Conservation (phyloP, 2,329 filamentous ascomycete species). For the Rutstroemia sp. region DNA sequence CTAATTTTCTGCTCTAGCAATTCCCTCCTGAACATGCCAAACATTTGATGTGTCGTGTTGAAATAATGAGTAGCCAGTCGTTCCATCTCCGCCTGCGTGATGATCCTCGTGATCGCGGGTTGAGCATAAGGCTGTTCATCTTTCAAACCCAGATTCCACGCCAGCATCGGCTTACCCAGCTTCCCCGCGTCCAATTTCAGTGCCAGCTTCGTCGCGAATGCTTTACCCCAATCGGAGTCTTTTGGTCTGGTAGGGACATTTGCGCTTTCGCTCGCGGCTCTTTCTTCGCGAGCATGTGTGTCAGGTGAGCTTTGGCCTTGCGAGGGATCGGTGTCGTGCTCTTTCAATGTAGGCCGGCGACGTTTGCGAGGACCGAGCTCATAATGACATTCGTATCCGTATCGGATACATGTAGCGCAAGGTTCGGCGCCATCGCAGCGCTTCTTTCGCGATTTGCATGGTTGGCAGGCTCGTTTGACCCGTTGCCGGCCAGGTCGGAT, state of each 20-base stretch:
- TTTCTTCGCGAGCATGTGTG: slow-evolving; percentile 1
- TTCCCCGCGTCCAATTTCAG: slow-evolving; percentile 6
- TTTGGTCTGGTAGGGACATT: background rate
- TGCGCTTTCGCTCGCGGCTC: slow-evolving; percentile 1
- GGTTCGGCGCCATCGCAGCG: slow-evolving; percentile 7
- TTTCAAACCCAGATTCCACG: slow-evolving; percentile 30
- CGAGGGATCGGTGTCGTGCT: slow-evolving; percentile 5
- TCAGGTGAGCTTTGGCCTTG: slow-evolving; percentile 7
- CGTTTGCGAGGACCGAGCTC: slow-evolving; percentile 5
- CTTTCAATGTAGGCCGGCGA: slow-evolving; percentile 1
- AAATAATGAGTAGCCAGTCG: slow-evolving; percentile 25
- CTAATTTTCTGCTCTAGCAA: slow-evolving; percentile 18
- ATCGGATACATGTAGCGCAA: slow-evolving; percentile 6
- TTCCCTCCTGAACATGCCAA: slow-evolving; percentile 28
- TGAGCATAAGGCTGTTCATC: slow-evolving; percentile 18
- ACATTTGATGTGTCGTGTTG: slow-evolving; percentile 27
- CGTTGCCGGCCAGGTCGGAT: slow-evolving; percentile 7
- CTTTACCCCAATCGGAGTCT: slow-evolving; percentile 4
- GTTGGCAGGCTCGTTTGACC: slow-evolving; percentile 10
- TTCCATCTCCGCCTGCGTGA: slow-evolving; percentile 1
- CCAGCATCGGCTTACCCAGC: slow-evolving; percentile 30
- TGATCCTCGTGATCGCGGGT: slow-evolving; percentile 18
- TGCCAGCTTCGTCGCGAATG: slow-evolving; percentile 4
- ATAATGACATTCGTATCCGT: slow-evolving; percentile 6
- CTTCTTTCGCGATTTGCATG: slow-evolving; percentile 10